A percentile compares a stretch with the other conserved stretches of the same genome.
These are phyloP conservation scores for Aureobasidium mangrovei DNA, from an alignment of 2,329 filamentous ascomycete species.

Conservation along the genomic window DNA sequence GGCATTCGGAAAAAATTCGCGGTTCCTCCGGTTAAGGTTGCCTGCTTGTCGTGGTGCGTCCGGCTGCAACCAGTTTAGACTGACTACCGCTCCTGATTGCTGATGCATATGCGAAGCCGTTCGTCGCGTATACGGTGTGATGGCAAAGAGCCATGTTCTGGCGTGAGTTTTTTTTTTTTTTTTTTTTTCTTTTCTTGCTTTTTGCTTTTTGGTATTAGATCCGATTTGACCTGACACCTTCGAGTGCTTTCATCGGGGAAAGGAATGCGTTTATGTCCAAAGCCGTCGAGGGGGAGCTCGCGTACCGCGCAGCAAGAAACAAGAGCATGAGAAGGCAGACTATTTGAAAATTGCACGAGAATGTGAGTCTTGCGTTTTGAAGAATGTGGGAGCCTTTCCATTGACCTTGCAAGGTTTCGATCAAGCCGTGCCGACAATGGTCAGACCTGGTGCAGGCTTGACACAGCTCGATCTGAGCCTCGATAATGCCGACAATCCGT, in stretches of 20 bases:
- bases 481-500: background rate
- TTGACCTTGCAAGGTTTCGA: background rate
- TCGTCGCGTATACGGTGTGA: conserved; percentile 13
- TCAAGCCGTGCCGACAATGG: conserved; percentile 8
- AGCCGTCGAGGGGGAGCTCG: conserved; percentile 15
- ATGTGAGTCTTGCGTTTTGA: background rate
- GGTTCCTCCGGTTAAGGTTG: conserved; percentile 9
- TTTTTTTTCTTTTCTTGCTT: background rate
- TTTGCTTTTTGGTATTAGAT: background rate
- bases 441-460: conserved; percentile 12
- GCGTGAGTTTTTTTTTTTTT: background rate
- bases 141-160: conserved; percentile 11
- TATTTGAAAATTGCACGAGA: conserved; percentile 7
- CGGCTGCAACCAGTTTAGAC: too few relatives aligned
- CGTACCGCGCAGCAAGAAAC: background rate
- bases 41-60: conserved; percentile 10
- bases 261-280: conserved; percentile 5
- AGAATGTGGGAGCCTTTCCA: background rate
- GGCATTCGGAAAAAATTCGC: conserved; percentile 11
- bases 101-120: conserved; percentile 7
- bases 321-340: background rate
- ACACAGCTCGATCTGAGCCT: background rate
- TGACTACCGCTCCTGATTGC: background rate
- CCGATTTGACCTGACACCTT: background rate
- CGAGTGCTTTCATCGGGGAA: conserved; percentile 3